Evolutionary conservation across 228 moss, liverwort and hornwort species (phyloP).

Genomic region (Sphagnum magellanicum): DNA sequence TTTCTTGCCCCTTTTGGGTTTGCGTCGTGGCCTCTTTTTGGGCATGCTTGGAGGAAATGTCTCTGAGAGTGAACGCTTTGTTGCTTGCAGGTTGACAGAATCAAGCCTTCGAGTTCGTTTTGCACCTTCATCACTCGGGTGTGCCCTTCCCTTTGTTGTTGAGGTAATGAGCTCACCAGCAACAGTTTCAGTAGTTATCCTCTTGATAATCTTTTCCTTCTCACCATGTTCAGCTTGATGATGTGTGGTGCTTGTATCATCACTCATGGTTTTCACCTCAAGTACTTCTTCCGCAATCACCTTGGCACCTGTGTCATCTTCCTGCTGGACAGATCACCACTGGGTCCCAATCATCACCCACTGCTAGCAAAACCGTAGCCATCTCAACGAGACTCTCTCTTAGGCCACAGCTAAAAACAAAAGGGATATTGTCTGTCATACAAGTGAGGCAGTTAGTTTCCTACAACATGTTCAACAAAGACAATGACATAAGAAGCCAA

Average conservation of each 20-base stretch:
- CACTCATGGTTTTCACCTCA: conserved; percentile 15
- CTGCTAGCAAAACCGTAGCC: neutral
- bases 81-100: conserved; percentile 20
- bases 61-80: conserved; percentile 34
- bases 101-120: conserved; percentile 42
- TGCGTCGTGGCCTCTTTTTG: conserved; percentile 8
- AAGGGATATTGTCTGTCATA: neutral
- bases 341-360: conserved; percentile 5
- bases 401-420: neutral
- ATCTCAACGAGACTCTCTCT: neutral
- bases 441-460: neutral
- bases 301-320: neutral
- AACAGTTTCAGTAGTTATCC: conserved; percentile 3
- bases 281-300: conserved; percentile 3
- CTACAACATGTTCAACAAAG: no score
- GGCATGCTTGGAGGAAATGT: conserved; percentile 22
- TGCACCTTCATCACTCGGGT: conserved; percentile 27
- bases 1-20: conserved; percentile 5
- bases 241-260: conserved; percentile 23
- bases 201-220: conserved; percentile 10
- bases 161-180: conserved; percentile 6
- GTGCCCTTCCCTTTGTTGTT: conserved; percentile 15
- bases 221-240: conserved; percentile 9
- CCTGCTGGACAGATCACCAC: neutral
- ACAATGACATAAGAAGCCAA: neutral